A percentile compares a stretch with the other conserved stretches of the same genome.
These are phyloP conservation scores for Dendrocalamus latiflorus DNA, from an alignment of 202 grass and related monocot species.

Conservation along the genomic window DNA sequence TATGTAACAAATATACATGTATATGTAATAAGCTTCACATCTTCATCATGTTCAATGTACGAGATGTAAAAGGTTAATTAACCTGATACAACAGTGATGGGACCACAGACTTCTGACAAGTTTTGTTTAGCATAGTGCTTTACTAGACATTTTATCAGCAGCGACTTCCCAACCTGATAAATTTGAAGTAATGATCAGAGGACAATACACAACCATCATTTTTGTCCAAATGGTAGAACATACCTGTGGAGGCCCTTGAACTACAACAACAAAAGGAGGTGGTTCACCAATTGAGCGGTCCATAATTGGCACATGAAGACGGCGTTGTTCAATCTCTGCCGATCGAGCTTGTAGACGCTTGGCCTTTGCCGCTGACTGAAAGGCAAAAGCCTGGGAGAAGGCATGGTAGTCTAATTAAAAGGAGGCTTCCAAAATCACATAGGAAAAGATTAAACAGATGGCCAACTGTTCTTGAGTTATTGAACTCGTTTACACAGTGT, in stretches of 20 bases:
- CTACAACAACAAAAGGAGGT: too few species aligned
- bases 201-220: too few species aligned
- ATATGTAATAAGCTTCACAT: not conserved
- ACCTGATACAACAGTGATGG: conserved; percentile 92
- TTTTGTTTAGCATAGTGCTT: too few species aligned
- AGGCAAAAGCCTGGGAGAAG: conserved; percentile 79
- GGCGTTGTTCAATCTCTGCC: conserved; percentile 77
- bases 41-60: not conserved
- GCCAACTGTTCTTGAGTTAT: not conserved
- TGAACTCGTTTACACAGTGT: not conserved
- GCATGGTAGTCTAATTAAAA: conserved; percentile 11
- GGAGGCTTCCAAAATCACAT: not conserved
- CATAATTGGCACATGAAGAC: conserved; percentile 79
- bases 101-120: too few species aligned
- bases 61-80: conserved; percentile 1
- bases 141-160: too few species aligned
- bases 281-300: conserved; percentile 75
- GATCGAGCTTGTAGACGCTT: conserved; percentile 73
- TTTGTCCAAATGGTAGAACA: too few species aligned
- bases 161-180: too few species aligned
- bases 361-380: conserved; percentile 78
- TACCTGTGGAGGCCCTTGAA: too few species aligned
- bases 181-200: too few species aligned
- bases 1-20: conserved; percentile 16
- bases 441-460: not conserved